phyloP scores from a whole-genome alignment of 2,329 filamentous ascomycete species.

The Macrophomina tecta region DNA sequence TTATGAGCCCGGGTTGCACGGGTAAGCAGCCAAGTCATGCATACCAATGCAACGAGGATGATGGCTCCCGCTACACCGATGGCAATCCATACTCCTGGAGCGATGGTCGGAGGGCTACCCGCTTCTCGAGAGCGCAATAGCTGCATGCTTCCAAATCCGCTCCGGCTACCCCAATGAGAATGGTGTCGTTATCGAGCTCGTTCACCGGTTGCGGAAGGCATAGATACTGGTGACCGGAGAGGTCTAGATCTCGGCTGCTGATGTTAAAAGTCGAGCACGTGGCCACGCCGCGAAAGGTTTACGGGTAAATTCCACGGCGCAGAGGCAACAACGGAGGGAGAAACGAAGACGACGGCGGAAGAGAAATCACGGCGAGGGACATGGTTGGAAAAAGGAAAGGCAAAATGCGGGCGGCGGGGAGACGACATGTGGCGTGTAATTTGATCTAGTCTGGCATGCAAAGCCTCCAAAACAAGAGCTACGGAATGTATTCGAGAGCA shows the following conservation, averaged over 20 bases:
- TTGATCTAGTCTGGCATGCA: slow-evolving; percentile 26
- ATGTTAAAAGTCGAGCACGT: slow-evolving; percentile 3
- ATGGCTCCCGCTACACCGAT: slow-evolving; percentile 33
- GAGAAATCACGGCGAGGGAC: slow-evolving; percentile 12
- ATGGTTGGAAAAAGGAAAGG: slow-evolving; percentile 15
- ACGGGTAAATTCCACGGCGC: slow-evolving; percentile 6
- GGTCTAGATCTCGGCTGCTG: background rate
- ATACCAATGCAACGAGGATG: slow-evolving; percentile 36
- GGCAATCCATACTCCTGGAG: slow-evolving; percentile 23
- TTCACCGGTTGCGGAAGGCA: background rate
- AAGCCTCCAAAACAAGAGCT: slow-evolving; percentile 22
- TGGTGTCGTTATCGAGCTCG: background rate
- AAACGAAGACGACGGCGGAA: slow-evolving; percentile 16
- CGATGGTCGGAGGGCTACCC: background rate
- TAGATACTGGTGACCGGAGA: background rate
- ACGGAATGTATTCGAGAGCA: slow-evolving; percentile 18
- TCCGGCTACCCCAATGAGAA: background rate
- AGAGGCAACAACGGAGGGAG: slow-evolving; percentile 5
- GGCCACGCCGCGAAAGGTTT: background rate
- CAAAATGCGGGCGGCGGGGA: slow-evolving; percentile 23
- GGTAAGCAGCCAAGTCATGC: slow-evolving; percentile 37
- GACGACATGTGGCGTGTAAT: slow-evolving; percentile 27
- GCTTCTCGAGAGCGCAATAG: background rate
- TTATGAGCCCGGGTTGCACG: slow-evolving; percentile 39
- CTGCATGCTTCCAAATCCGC: background rate